Base-by-base conservation (phyloP, 2,329 filamentous ascomycete genomes). In the Colletotrichum plurivorum region DNA sequence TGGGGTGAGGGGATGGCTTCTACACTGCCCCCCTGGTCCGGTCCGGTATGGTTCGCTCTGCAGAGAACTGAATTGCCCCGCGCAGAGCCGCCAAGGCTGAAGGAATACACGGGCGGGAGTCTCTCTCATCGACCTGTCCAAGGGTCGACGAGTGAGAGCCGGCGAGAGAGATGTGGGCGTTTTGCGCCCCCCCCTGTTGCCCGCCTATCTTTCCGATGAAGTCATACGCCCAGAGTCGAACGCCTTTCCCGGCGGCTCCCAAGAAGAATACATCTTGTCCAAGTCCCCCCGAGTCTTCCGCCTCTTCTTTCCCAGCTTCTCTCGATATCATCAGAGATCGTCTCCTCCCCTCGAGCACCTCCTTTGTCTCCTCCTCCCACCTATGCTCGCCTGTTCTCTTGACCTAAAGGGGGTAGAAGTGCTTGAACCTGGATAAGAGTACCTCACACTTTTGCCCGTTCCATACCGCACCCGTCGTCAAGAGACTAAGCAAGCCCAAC, bases 11-110 rank as follows among this genome's bases (percentile, higher is more conserved):
- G 9, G 31, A 36, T 8, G 31, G 31, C 31, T 36, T 36, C 31
- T 49, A 36, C 27, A 41, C 41, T 49, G 22, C 22, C 52, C 48
- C 48, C 13, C 49, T 20, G 16, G 31, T 31, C 31, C 9, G 8
- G 31, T 36, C 9, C 31, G 31, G 8, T 36, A 36, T 36, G 31
- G 31, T 36, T 36, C 31, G 31, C 31, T 36, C 31, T 36, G 8
- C 31, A 36, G 31, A 36, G 31, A 9, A 36, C 31, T 9, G 31
- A 31, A 27, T 25, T 55, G 66, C 55, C 66, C 66, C 49, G 62
- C 55, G 63, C 63, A 67, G 70, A 70, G 70, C 70, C 63, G 67
- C 70, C 70, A 71, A 71, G 70, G 67, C 63, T 71, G 70, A 67
- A 59, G 67, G 61, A 67, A 52, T 18, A 48, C 15, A 20, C 41